Evolutionary conservation across 345 rosid genomes (phyloP).

Genomic region (Murraya paniculata): DNA sequence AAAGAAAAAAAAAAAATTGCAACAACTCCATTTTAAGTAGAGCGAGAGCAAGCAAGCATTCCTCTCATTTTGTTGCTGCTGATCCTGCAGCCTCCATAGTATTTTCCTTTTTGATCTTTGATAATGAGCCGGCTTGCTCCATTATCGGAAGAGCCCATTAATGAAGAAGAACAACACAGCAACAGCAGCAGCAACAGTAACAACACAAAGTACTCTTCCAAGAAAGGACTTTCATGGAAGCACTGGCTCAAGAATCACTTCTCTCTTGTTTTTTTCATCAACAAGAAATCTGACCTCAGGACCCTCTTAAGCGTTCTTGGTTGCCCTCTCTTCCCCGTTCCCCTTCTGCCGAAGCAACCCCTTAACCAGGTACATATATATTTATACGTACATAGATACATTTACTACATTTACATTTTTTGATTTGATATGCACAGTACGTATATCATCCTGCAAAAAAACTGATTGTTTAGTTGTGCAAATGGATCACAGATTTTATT

Average conservation of each 20-base stretch:
- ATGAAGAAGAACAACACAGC: constrained; percentile 37
- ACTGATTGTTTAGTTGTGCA: neutral
- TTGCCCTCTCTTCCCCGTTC: constrained; percentile 86
- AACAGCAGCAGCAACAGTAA: neutral
- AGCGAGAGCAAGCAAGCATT: neutral
- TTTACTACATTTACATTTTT: too few relatives aligned
- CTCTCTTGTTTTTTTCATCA: constrained; percentile 33
- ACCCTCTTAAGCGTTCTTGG: constrained; percentile 76
- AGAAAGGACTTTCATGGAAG: constrained; percentile 51
- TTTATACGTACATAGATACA: too few relatives aligned
- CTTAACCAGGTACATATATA: constrained; percentile 27
- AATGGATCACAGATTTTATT: neutral
- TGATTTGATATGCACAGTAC: neutral
- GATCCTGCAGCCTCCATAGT: neutral
- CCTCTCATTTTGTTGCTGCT: neutral
- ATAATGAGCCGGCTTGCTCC: constrained; percentile 75
- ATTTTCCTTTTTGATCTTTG: neutral
- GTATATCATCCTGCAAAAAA: neutral
- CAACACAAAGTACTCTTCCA: constrained; percentile 15
- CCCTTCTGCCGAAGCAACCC: constrained; percentile 43
- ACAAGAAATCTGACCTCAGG: constrained; percentile 57
- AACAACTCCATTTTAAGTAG: constrained; percentile 11
- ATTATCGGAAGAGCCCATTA: constrained; percentile 69
- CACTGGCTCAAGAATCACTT: constrained; percentile 68
- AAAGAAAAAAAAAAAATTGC: neutral